These are phyloP conservation scores for Sporisorium sorghi DNA, from an alignment of 1,284 basidiomycete genomes.

Conservation along the genomic window DNA sequence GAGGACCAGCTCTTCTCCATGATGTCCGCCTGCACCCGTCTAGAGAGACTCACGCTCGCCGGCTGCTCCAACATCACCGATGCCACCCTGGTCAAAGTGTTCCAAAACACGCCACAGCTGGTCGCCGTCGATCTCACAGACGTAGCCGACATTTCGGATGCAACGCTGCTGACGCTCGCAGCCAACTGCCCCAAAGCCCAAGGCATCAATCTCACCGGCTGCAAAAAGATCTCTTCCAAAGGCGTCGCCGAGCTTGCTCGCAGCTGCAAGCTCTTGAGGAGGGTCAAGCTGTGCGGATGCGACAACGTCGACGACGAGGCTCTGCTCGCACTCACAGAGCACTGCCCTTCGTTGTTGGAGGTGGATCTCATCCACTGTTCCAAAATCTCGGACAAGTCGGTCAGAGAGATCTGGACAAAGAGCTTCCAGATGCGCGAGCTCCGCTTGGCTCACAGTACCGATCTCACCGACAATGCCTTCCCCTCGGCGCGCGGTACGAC, in stretches of 20 bases:
- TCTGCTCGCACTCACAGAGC: constrained; percentile 50
- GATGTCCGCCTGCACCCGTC: constrained; percentile 80
- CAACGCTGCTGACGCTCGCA: constrained; percentile 56
- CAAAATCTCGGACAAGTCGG: constrained; percentile 80
- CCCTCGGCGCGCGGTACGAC: constrained; percentile 73
- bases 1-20: constrained; percentile 82
- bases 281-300: constrained; percentile 70
- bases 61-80: constrained; percentile 82
- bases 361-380: constrained; percentile 90
- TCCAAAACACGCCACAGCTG: constrained; percentile 79
- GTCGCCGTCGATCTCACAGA: constrained; percentile 87
- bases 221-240: constrained; percentile 82
- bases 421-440: constrained; percentile 89
- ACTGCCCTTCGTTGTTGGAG: constrained; percentile 89
- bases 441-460: constrained; percentile 81
- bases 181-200: constrained; percentile 80
- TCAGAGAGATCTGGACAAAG: constrained; percentile 86
- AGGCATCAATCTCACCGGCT: constrained; percentile 90
- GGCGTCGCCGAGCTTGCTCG: constrained; percentile 83
- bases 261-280: constrained; percentile 80
- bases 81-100: constrained; percentile 77
- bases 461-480: constrained; percentile 87
- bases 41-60: constrained; percentile 91
- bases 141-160: constrained; percentile 67
- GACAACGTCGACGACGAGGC: constrained; percentile 57